A percentile compares a stretch with the other conserved stretches of the same genome.
Evolutionary conservation across 106 monocot genomes (phyloP).

Genomic region (Agapanthus africanus): DNA sequence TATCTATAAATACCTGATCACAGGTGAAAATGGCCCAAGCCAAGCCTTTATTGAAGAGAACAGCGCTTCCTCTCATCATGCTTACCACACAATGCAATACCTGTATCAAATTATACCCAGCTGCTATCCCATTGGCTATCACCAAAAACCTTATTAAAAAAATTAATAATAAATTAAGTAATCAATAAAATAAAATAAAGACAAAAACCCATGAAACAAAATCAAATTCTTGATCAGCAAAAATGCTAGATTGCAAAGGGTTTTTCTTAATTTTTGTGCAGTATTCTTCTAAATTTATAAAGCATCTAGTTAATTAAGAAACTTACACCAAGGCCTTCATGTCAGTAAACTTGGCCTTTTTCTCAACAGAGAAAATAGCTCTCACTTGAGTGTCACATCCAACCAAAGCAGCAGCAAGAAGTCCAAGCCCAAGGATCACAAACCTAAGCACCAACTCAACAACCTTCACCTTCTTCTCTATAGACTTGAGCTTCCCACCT

Average conservation of each 20-base stretch:
- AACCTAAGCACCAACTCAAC: conserved; percentile 62
- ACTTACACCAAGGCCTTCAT: conserved; percentile 84
- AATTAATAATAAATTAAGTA: no score
- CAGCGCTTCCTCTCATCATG: conserved; percentile 42
- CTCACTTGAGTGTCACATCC: conserved; percentile 56
- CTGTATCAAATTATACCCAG: conserved; percentile 76
- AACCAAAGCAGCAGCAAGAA: conserved; percentile 49
- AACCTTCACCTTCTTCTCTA: conserved; percentile 58
- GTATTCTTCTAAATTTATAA: no score
- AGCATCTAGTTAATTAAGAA: no score
- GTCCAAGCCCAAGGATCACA: conserved; percentile 37
- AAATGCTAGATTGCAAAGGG: no score
- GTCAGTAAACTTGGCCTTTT: conserved; percentile 80
- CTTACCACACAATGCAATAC: conserved; percentile 51
- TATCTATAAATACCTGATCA: conserved; percentile 80
- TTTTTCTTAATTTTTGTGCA: no score
- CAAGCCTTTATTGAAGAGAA: conserved; percentile 46
- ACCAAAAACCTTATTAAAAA: conserved; percentile 71
- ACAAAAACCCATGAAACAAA: no score
- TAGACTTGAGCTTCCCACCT: conserved; percentile 25
- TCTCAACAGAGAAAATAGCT: conserved; percentile 71
- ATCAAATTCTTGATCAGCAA: no score
- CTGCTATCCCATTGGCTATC: conserved; percentile 49
- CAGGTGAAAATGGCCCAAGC: conserved; percentile 77
- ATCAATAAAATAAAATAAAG: background rate